These are phyloP conservation scores for Gyrodon lividus DNA, from an alignment of 768 basidiomycete genomes.

Conservation along the genomic window DNA sequence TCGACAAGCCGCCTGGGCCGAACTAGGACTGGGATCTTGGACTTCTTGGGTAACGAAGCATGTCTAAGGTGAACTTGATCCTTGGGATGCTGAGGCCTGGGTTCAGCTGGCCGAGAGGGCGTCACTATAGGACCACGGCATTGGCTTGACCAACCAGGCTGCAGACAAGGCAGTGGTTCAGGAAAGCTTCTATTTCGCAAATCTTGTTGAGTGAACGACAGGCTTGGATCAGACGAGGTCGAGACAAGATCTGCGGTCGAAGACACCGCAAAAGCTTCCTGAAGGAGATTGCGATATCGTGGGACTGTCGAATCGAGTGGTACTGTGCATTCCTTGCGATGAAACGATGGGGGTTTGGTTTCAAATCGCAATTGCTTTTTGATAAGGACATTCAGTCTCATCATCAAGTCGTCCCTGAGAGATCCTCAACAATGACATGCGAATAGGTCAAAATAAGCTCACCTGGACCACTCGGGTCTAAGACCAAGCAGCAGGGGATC, in stretches of 20 bases:
- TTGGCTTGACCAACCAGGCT: conserved; percentile 32
- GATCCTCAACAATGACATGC: neutral
- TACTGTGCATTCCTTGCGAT: neutral
- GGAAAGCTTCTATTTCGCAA: conserved; percentile 40
- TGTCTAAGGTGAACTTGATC: conserved; percentile 64
- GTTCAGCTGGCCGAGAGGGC: conserved; percentile 50
- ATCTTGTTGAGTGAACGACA: conserved; percentile 39
- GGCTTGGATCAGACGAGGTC: conserved; percentile 20
- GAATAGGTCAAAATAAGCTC: conserved; percentile 16
- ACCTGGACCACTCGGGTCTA: conserved; percentile 61
- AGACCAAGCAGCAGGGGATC: conserved; percentile 35
- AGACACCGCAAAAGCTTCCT: conserved; percentile 27
- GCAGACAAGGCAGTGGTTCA: conserved; percentile 42
- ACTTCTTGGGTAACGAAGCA: conserved; percentile 39
- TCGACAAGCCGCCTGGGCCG: conserved; percentile 53
- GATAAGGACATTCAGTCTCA: conserved; percentile 33
- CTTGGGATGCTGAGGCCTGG: conserved; percentile 53
- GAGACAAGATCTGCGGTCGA: conserved; percentile 14
- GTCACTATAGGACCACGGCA: conserved; percentile 57
- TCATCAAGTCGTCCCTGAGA: conserved; percentile 20
- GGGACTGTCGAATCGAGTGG: conserved; percentile 39
- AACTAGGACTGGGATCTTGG: conserved; percentile 44
- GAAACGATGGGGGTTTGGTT: neutral
- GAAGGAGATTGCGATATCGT: conserved; percentile 52
- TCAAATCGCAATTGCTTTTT: conserved; percentile 24